A percentile compares a stretch with the other conserved stretches of the same genome.
Conservation (phyloP, 2,329 filamentous ascomycete genomes). For the Paecilomyces formosus region DNA sequence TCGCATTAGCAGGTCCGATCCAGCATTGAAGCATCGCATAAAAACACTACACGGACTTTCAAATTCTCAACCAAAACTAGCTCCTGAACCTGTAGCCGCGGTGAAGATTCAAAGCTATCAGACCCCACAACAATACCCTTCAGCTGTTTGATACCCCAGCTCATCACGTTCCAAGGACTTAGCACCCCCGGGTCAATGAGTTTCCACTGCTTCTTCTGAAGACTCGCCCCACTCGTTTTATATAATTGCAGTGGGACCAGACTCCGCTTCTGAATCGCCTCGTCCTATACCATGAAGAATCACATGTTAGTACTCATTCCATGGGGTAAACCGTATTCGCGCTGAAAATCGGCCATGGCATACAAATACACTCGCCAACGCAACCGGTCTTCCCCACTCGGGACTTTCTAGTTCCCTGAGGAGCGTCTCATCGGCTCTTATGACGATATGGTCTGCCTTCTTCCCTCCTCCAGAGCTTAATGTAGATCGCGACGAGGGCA, state of each 20-base stretch:
- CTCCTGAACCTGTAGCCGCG: slow-evolving; percentile 31
- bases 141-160: slow-evolving; percentile 67
- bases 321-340: neutral
- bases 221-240: slow-evolving; percentile 55
- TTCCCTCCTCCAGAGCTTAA: slow-evolving; percentile 7
- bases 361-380: slow-evolving; percentile 67
- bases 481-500: slow-evolving; percentile 23
- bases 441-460: slow-evolving; percentile 41
- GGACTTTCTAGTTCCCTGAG: slow-evolving; percentile 64
- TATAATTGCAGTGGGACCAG: slow-evolving; percentile 69
- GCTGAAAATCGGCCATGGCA: slow-evolving; percentile 11
- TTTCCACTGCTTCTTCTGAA: slow-evolving; percentile 66
- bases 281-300: slow-evolving; percentile 37
- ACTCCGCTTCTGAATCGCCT: slow-evolving; percentile 61
- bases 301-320: neutral
- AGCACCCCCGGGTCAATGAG: slow-evolving; percentile 33
- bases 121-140: slow-evolving; percentile 49
- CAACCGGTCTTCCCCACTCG: slow-evolving; percentile 73
- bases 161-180: slow-evolving; percentile 61
- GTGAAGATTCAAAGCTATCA: slow-evolving; percentile 19
- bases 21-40: slow-evolving; percentile 14
- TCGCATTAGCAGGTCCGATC: neutral
- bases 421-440: slow-evolving; percentile 55
- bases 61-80: slow-evolving; percentile 50
- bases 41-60: slow-evolving; percentile 35